Percentiles rank a stretch among this genome's conserved stretches.
Conservation (phyloP, 805 yeast genomes). For the Yarrowia sp. region DNA sequence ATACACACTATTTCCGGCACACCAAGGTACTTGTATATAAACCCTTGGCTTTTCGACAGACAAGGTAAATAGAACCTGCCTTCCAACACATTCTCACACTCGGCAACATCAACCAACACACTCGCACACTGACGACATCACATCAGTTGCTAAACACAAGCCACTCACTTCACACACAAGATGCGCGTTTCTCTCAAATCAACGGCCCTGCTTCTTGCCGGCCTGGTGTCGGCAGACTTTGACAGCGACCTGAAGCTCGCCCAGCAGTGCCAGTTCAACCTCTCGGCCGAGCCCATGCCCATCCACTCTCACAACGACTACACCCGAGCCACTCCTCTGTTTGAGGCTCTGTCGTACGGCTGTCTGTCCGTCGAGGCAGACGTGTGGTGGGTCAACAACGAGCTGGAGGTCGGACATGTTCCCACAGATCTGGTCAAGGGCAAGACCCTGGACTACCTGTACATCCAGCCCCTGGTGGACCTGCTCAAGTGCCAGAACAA, state of each 20-base stretch:
- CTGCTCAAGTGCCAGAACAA: slow-evolving; percentile 26
- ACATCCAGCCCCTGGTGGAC: slow-evolving; percentile 24
- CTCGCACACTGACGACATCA: background rate
- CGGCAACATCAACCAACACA: background rate
- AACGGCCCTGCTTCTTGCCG: background rate
- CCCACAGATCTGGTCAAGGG: slow-evolving; percentile 26
- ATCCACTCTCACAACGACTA: slow-evolving; percentile 72
- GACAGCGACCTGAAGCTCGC: slow-evolving; percentile 14
- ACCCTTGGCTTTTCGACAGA: background rate
- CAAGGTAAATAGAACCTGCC: no score
- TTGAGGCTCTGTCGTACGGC: slow-evolving; percentile 55
- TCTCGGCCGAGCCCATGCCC: slow-evolving; percentile 32
- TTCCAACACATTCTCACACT: no score
- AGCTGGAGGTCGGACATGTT: slow-evolving; percentile 22
- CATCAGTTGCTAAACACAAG: background rate
- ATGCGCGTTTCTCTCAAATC: background rate
- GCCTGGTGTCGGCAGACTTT: background rate
- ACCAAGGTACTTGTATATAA: no score
- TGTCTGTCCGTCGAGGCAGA: slow-evolving; percentile 65
- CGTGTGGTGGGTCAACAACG: slow-evolving; percentile 46
- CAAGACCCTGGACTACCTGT: slow-evolving; percentile 11
- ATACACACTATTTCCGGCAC: background rate
- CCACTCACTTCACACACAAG: background rate
- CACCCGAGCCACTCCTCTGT: slow-evolving; percentile 57
- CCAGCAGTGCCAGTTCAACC: background rate